These are phyloP conservation scores for Ceratocystis cubensis DNA, from an alignment of 2,329 filamentous ascomycete species.

Conservation along the genomic window DNA sequence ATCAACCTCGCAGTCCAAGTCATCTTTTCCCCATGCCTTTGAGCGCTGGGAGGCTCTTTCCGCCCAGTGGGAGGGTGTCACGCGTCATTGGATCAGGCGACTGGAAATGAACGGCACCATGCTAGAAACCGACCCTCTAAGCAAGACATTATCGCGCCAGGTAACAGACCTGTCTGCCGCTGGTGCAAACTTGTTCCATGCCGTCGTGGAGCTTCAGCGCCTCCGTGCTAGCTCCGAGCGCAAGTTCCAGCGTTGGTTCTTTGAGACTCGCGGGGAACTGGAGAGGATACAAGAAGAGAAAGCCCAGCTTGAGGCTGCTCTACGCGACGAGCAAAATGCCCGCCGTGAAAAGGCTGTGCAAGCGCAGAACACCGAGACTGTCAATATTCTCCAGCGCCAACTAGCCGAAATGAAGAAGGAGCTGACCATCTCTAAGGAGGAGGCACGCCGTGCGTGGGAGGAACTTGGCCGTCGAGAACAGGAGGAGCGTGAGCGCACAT, in stretches of 20 bases:
- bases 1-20: constrained; percentile 27
- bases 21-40: constrained; percentile 88
- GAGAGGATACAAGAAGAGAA: constrained; percentile 75
- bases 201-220: constrained; percentile 88
- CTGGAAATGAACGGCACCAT: constrained; percentile 84
- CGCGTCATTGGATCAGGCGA: constrained; percentile 91
- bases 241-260: constrained; percentile 98
- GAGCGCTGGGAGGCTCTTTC: constrained; percentile 95
- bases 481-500: constrained; percentile 76
- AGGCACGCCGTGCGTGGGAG: constrained; percentile 92
- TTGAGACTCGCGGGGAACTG: constrained; percentile 79
- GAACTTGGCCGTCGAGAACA: constrained; percentile 87
- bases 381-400: constrained; percentile 49
- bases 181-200: constrained; percentile 92
- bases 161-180: constrained; percentile 96
- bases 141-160: constrained; percentile 79
- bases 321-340: constrained; percentile 64
- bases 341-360: constrained; percentile 46
- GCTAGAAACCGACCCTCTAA: constrained; percentile 67
- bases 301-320: constrained; percentile 60
- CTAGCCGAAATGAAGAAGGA: constrained; percentile 88
- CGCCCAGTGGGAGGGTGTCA: constrained; percentile 95
- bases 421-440: constrained; percentile 86
- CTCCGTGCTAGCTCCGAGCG: constrained; percentile 88
- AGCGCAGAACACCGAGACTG: constrained; percentile 21